These are phyloP conservation scores for Aspergillus ruber DNA, from an alignment of 2,329 filamentous ascomycete genomes.

Conservation along the genomic window DNA sequence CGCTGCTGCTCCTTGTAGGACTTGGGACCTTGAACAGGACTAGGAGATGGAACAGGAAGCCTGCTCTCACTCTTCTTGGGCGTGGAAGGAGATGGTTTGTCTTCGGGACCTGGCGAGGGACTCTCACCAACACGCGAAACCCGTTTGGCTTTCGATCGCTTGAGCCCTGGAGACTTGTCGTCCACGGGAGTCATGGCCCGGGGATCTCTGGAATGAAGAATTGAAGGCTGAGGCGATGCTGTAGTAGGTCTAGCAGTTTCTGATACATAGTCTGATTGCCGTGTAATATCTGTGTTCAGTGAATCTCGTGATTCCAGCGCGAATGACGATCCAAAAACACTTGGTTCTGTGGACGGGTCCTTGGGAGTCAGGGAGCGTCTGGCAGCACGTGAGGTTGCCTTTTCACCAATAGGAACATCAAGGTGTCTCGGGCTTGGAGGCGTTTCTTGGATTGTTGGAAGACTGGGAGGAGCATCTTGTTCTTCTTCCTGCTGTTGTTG, in stretches of 20 bases:
- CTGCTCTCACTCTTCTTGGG: constrained; percentile 7
- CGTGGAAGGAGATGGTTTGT: constrained; percentile 8
- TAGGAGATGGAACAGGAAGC: background rate
- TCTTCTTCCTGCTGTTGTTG: constrained; percentile 16
- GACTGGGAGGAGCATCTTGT: constrained; percentile 12
- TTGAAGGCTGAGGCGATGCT: constrained; percentile 19
- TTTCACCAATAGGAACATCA: constrained; percentile 58
- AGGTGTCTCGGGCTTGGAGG: constrained; percentile 48
- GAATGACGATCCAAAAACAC: constrained; percentile 22
- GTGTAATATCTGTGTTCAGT: constrained; percentile 24
- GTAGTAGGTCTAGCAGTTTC: constrained; percentile 6
- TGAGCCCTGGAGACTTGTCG: constrained; percentile 30
- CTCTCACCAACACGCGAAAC: constrained; percentile 33
- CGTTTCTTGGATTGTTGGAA: constrained; percentile 21
- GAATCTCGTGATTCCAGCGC: constrained; percentile 23
- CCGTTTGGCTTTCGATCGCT: constrained; percentile 36
- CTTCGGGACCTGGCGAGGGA: constrained; percentile 18
- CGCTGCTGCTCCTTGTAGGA: constrained; percentile 12
- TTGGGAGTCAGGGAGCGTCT: constrained; percentile 24
- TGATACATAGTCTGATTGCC: constrained; percentile 24
- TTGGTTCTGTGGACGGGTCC: constrained; percentile 26
- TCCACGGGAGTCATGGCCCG: constrained; percentile 17
- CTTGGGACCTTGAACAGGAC: constrained; percentile 7
- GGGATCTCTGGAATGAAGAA: constrained; percentile 27
- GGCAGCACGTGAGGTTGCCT: constrained; percentile 43